These are phyloP conservation scores for Cutaneotrichosporon arboriforme DNA, from an alignment of 1,284 basidiomycete species.

Conservation along the genomic window DNA sequence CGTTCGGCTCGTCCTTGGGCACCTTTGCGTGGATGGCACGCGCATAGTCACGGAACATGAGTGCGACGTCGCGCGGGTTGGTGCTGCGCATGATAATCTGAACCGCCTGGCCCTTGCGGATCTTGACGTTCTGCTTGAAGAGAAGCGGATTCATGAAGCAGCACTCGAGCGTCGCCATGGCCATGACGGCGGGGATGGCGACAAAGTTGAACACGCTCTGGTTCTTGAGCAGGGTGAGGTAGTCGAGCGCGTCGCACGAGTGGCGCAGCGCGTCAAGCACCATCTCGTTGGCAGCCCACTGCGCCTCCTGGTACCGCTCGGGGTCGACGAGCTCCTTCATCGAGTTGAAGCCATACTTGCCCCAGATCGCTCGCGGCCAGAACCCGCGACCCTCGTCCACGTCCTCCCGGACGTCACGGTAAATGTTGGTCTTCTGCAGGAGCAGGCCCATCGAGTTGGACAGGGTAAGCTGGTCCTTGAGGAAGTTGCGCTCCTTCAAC, in stretches of 20 bases:
- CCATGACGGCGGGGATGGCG: slow-evolving; percentile 93
- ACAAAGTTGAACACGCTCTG: slow-evolving; percentile 96
- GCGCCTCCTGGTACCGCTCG: slow-evolving; percentile 57
- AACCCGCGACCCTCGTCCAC: slow-evolving; percentile 78
- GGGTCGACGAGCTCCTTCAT: slow-evolving; percentile 49
- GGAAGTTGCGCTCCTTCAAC: slow-evolving; percentile 70
- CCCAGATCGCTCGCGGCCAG: slow-evolving; percentile 95
- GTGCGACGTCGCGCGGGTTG: slow-evolving; percentile 86
- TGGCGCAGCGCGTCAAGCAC: slow-evolving; percentile 83
- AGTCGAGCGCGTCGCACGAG: slow-evolving; percentile 80
- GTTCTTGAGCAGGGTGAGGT: slow-evolving; percentile 78
- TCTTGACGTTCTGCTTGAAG: slow-evolving; percentile 88
- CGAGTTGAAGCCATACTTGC: slow-evolving; percentile 60
- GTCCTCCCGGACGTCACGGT: slow-evolving; percentile 92
- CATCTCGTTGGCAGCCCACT: slow-evolving; percentile 82
- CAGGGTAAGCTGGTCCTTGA: slow-evolving; percentile 77
- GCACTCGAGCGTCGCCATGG: slow-evolving; percentile 83
- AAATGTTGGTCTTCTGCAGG: slow-evolving; percentile 97
- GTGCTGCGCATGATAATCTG: slow-evolving; percentile 85
- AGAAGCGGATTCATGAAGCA: slow-evolving; percentile 94
- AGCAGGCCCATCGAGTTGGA: slow-evolving; percentile 95
- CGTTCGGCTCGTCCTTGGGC: slow-evolving; percentile 76
- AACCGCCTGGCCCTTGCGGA: slow-evolving; percentile 86
- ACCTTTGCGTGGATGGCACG: slow-evolving; percentile 78
- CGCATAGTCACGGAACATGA: slow-evolving; percentile 78